phyloP scores from a whole-genome alignment of 306 rosid species.

The Castanospermum australe region DNA sequence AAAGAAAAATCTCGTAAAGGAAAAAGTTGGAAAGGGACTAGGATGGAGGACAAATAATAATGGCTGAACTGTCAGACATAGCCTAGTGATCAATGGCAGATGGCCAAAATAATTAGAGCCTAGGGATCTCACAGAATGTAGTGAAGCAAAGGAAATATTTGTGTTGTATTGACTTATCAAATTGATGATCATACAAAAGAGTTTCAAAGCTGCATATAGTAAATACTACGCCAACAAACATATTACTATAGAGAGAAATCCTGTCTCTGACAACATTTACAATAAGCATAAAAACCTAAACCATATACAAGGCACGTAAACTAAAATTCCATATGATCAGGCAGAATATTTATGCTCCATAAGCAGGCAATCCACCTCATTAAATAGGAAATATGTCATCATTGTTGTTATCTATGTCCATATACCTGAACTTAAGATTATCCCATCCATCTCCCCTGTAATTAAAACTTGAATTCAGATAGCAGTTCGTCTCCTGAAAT shows the following conservation, averaged over 20 bases:
- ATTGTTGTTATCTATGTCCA: slow-evolving; percentile 53
- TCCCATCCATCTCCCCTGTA: slow-evolving; percentile 75
- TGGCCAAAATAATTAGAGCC: neutral
- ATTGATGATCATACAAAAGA: slow-evolving; percentile 26
- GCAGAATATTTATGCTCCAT: slow-evolving; percentile 38
- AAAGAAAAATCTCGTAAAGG: neutral
- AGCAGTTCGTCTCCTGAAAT: slow-evolving; percentile 91
- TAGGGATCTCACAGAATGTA: neutral
- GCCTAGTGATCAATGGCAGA: neutral
- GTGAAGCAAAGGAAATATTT: slow-evolving; percentile 4
- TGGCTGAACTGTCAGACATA: neutral
- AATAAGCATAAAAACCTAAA: slow-evolving; percentile 21
- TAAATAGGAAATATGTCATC: slow-evolving; percentile 57
- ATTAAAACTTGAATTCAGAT: slow-evolving; percentile 73
- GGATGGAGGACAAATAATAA: neutral
- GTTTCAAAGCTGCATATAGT: slow-evolving; percentile 11
- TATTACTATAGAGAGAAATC: slow-evolving; percentile 21
- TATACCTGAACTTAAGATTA: slow-evolving; percentile 58
- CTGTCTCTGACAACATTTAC: neutral
- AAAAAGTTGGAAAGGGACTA: neutral
- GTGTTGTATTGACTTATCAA: slow-evolving; percentile 19
- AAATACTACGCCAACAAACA: too few species aligned
- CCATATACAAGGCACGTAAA: slow-evolving; percentile 47
- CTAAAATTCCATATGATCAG: slow-evolving; percentile 27
- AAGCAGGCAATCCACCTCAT: slow-evolving; percentile 38